Base-by-base conservation (phyloP, 1,284 basidiomycete genomes). In the Leccinum pachyderme region DNA sequence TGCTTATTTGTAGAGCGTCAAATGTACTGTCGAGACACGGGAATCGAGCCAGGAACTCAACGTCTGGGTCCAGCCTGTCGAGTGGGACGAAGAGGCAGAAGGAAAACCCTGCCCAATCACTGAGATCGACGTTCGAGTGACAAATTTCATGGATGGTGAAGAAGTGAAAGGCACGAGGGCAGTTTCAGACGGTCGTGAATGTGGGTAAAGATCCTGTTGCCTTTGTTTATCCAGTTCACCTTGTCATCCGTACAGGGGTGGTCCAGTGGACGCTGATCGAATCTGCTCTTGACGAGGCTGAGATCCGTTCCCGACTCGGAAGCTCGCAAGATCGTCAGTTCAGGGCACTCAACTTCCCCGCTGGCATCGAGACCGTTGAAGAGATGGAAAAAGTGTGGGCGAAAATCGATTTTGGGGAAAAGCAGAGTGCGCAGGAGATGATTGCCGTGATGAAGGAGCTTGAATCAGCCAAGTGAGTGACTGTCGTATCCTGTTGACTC, bases 61-160 rank as follows among this genome's bases (percentile, higher is more conserved):
- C 13, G 75, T 89, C 2, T 91, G 82, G 76, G 80, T 91, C 7
- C 80, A 89, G 64, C 90, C 88, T 8, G 71, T 70, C 2, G 73
- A 80, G 9, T 82, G 79, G 77, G 68, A 73, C 31, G 72, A 71
- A 7, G 62, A 65, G 6, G 62, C 61, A 2, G 67, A 68, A 48
- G 65, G 68, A 5, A 66, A 58, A 45, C 64, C 51, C 13, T 64
- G 49, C 46, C 80, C 76, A 1, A 72, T 79, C 33, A 72, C 75
- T 6, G 75, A 80, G 52, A 63, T 85, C 15, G 65, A 73, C 22
- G 61, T 84, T 15, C 61, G 54, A 24, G 69, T 65, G 7, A 55
- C 57, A 32, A 79, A 64, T 59, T 77, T 70, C 56, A 31, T 77
- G 15, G 66, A 63, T 6, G 58, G 71, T 35, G 47, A 59, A 6